Conservation (phyloP, 805 yeast genomes). For the Saccharomyces jurei region DNA sequence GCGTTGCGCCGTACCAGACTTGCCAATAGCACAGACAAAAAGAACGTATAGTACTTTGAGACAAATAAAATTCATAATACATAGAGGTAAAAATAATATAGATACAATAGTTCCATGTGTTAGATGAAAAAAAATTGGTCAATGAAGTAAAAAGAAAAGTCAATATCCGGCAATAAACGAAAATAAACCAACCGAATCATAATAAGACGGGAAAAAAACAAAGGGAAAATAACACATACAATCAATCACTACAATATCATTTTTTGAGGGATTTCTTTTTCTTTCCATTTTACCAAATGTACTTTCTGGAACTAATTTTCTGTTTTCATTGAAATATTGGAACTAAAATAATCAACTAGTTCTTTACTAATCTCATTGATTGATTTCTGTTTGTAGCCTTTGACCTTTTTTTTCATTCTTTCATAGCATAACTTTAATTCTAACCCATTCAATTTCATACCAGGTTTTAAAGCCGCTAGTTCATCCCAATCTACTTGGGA, state of each 20-base stretch:
- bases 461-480: conserved; percentile 40
- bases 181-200: neutral
- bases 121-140: neutral
- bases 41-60: neutral
- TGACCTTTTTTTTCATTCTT: conserved; percentile 44
- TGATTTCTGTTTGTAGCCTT: conserved; percentile 39
- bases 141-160: neutral
- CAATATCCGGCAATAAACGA: neutral
- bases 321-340: neutral
- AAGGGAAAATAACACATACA: neutral
- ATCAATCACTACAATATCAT: neutral
- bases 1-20: neutral
- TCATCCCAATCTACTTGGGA: conserved; percentile 49
- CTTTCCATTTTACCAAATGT: neutral
- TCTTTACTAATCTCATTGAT: conserved; percentile 32
- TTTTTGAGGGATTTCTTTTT: neutral
- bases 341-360: conserved; percentile 16
- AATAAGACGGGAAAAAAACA: neutral
- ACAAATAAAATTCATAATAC: neutral
- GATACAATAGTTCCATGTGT: neutral
- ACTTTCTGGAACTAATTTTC: neutral
- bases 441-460: conserved; percentile 45
- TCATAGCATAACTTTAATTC: conserved; percentile 60
- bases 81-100: neutral
- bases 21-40: neutral